phyloP scores from a whole-genome alignment of 306 rosid species.

The Neltuma alba region DNA sequence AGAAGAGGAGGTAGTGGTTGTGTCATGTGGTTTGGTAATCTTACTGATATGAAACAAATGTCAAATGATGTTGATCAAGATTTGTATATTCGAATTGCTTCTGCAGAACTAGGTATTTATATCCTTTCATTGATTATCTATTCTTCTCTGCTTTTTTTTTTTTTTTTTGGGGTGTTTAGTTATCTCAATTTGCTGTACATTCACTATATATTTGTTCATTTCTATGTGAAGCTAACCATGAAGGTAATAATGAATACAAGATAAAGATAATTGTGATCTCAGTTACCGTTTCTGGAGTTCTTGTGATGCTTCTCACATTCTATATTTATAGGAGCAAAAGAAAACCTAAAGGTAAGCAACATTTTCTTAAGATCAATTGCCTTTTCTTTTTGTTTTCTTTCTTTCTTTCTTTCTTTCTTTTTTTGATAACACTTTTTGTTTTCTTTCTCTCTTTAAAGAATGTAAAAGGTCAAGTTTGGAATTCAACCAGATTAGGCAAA shows the following conservation, averaged over 20 bases:
- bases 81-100: conserved; percentile 35
- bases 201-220: neutral
- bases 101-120: conserved; percentile 5
- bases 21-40: conserved; percentile 40
- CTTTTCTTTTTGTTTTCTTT: too few species aligned
- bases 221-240: neutral
- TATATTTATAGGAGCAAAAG: neutral
- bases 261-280: neutral
- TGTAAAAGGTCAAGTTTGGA: too few species aligned
- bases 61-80: conserved; percentile 14
- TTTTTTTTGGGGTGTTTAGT: neutral
- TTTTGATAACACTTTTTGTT: too few species aligned
- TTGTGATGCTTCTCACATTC: neutral
- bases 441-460: too few species aligned
- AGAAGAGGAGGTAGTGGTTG: conserved; percentile 51
- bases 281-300: neutral
- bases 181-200: neutral
- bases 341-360: neutral
- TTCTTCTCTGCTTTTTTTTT: too few species aligned
- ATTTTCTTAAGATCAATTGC: neutral
- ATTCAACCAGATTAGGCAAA: too few species aligned
- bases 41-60: conserved; percentile 22
- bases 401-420: too few species aligned
- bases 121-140: neutral
- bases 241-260: neutral